Evolutionary conservation across 768 basidiomycete genomes (phyloP), one percentile per base, ranked within the genome.

Genomic region (Lactifluus rugatus): DNA sequence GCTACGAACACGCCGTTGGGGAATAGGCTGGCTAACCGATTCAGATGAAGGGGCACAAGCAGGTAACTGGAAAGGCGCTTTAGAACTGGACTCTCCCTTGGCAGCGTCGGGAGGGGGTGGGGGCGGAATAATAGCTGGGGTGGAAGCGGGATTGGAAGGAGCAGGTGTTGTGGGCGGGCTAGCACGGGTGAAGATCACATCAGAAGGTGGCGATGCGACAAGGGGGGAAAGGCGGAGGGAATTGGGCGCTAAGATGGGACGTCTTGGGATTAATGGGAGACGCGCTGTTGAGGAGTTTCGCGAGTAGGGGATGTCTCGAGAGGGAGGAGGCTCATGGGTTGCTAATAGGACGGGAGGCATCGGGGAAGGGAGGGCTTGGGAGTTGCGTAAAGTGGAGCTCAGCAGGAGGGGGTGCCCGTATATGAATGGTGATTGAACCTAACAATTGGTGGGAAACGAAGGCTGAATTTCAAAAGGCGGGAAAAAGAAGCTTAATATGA

Each of bases 241-340:
- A 34, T 66, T 69, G 28, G 47, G 64, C 9, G 49, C 34, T 51
- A 70, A 68, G 5, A 73, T 66, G 36, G 66, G 68, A 48, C 84
- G 74, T 53, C 83, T 78, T 37, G 87, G 83, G 52, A 87, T 75
- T 51, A 78, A 73, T 16, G 85, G 84, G n/a, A 86, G 77, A 54
- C 84, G 78, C 8, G 73, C 72, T 2, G 80, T 77, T 32, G 85
- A 82, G 31, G 75, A 70, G 69, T 83, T 87, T 42, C 80, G 56
- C 66, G 66, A 42, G 66, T 65, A 65, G 62, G 65, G 42, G 60
- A 63, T 21, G 25, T 61, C 60, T 28, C 34, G 41, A 11, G 65
- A 59, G 61, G 69, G 62, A 48, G 44, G 41, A 41, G 14, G 36
- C n/a, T 49, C 54, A 36, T 61, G 63, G 39, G 57, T 61, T 23